phyloP scores from a whole-genome alignment of 495 filamentous ascomycete species.

The Penicillium malachiteum region DNA sequence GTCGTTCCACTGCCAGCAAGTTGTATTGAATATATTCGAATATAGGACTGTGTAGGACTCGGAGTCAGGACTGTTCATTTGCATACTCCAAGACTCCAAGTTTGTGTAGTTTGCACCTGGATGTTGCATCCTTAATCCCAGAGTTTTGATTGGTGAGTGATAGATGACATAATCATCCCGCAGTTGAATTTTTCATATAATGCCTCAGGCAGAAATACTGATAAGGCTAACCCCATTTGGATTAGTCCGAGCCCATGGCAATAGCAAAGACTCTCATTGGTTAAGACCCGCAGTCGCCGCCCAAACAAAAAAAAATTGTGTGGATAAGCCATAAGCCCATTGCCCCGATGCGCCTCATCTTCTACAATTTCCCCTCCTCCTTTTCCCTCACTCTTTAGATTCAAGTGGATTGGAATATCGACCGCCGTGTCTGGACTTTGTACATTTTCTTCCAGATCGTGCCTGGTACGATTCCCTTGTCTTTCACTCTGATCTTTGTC shows the following conservation, averaged over 20 bases:
- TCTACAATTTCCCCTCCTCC: slow-evolving; percentile 2
- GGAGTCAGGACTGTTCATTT: too few species aligned
- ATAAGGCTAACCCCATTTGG: slow-evolving; percentile 13
- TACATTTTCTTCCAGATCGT: slow-evolving; percentile 10
- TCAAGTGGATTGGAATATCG: slow-evolving; percentile 14
- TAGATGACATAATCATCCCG: neutral
- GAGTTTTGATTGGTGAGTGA: neutral
- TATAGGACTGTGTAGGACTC: too few species aligned
- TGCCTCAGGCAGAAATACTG: slow-evolving; percentile 6
- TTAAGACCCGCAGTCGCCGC: slow-evolving; percentile 7
- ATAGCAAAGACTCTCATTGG: slow-evolving; percentile 13
- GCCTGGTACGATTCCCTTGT: neutral
- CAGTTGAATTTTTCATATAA: neutral
- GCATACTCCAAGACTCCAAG: too few species aligned
- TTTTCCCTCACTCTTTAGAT: slow-evolving; percentile 9
- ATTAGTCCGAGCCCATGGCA: slow-evolving; percentile 13
- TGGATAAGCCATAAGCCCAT: slow-evolving; percentile 17
- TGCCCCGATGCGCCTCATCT: slow-evolving; percentile 6
- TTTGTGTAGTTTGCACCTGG: neutral
- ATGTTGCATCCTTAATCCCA: neutral
- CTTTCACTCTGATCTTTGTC: slow-evolving; percentile 3
- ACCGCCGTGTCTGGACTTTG: slow-evolving; percentile 8
- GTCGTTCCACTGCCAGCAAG: too few species aligned
- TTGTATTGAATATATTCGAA: too few species aligned
- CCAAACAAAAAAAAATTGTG: slow-evolving; percentile 29